Base-by-base conservation (phyloP, 768 basidiomycete species). In the Xerocomellus amylosporus region DNA sequence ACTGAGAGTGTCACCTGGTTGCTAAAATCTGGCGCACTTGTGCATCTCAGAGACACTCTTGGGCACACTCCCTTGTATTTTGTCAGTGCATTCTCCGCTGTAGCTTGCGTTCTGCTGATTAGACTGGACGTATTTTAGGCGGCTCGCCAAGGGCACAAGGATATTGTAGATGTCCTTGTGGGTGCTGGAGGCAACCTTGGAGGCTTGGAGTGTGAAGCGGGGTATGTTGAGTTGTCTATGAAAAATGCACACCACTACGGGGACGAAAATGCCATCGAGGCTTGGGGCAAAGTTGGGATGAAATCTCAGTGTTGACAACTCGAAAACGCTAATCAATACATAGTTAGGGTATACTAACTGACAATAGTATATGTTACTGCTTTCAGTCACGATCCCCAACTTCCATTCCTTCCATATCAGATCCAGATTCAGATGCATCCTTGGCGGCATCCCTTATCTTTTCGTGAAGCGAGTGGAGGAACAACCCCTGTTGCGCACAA, bases 41-140 rank as follows among this genome's bases (percentile, higher is more conserved):
- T 94, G 20, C 92, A 95, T 68, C 74, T 88, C 9, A 78, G 93
- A 51, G 93, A 95, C 67, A 66, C 71, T 1, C 75, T 93, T 42
- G 93, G 90, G 2, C 91, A 93, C 63, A 93, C 92, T 14, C 80
- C 90, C 4, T 74, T 93, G 15, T 93, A 93, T 70, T 88, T 92
- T 70, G 89, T 89, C 58, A 62, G 83, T 69, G 30, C 15, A 39
- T 41, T 44, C 17, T 37, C 20, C 49, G 6, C 24, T 5, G 26
- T 34, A 17, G 2, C 20, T 38, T 26, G n/a, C 20, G 13, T 53
- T 49, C 45, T 33, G 15, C 41, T 54, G 34, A 62, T 49, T 38
- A 10, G 30, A 38, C 33, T 47, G 37, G 0, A 49, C 19, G 42
- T 22, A 24, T 53, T 13, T 14, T 56, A 91, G 88, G 90, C 91